Conservation (phyloP, 140 eudicot genomes). For the Stevia rebaudiana region DNA sequence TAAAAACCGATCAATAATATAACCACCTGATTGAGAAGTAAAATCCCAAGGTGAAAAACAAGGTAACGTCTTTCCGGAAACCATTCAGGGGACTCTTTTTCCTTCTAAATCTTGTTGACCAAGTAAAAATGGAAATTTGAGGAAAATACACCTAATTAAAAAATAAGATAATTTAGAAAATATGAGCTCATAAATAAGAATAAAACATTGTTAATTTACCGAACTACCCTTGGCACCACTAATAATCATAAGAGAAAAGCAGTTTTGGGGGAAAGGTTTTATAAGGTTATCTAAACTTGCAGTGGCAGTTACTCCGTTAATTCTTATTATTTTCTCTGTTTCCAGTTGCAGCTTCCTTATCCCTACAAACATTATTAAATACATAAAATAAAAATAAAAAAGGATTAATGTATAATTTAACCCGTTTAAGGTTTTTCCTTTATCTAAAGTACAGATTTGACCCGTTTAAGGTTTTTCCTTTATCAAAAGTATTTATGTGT, state of each 20-base stretch:
- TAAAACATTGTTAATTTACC: constrained; percentile 36
- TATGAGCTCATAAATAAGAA: not conserved
- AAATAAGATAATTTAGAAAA: constrained; percentile 11
- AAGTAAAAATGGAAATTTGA: constrained; percentile 82
- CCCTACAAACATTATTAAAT: constrained; percentile 42
- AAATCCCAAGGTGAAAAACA: constrained; percentile 88
- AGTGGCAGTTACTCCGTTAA: constrained; percentile 58
- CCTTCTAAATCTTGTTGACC: constrained; percentile 99
- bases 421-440: not conserved
- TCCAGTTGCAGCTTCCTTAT: constrained; percentile 60
- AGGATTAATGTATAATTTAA: too few relatives aligned
- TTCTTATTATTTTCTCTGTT: constrained; percentile 64
- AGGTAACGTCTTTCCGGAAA: constrained; percentile 91
- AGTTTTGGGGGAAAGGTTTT: constrained; percentile 83
- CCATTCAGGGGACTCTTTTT: constrained; percentile 95
- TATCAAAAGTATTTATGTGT: too few relatives aligned
- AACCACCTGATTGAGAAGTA: constrained; percentile 91
- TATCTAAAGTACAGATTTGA: not conserved
- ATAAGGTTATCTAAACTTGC: constrained; percentile 75
- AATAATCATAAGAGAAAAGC: constrained; percentile 88
- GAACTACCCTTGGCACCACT: constrained; percentile 98
- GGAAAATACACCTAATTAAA: constrained; percentile 78
- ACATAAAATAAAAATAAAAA: too few relatives aligned
- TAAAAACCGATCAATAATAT: constrained; percentile 81
- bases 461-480: not conserved